Evolutionary conservation across 2,329 filamentous ascomycete species (phyloP), one percentile per base, ranked within the genome.

Genomic region (Colletotrichum falcatum): DNA sequence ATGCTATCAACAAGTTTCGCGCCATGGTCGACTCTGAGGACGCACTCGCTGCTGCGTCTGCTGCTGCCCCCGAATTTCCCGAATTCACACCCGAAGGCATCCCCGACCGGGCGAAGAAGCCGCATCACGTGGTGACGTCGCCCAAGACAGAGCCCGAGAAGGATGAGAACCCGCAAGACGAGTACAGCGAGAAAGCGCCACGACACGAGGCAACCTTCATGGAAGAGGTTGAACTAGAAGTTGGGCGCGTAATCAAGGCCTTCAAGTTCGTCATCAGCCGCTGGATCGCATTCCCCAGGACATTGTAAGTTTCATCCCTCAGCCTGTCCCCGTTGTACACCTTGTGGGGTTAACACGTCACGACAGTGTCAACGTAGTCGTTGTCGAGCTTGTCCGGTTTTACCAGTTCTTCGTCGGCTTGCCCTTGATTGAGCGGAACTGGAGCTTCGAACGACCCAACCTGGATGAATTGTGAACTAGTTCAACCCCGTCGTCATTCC

Each of bases 1-100:
- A 87, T 42, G 91, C 94, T 0, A 87, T 97, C 53, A 88, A 90
- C 66, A 86, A 90, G 65, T 98, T 99, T 83, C 83, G 86, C 61
- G 76, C 75, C 35, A 87, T 90, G 84, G 82, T 87, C 14, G 82
- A 83, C 70, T 79, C 78, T 23, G 77, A 75, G 39, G 78, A 82
- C 66, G 76, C 74, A 1, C 72, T 73, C n/a, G 75, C 75, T 28
- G 74, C 74, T 5, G 70, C 74, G 48, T 55, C 73, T 73, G 67
- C 68, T 66, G 42, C 75, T 77, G 33, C 62, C 46, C 23, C 69
- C 3, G 77, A 77, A 53, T 73, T 74, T 3, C 59, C 69, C 23
- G 75, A 56, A 12, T 56, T 26, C 33, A 39, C 33, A 75, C 53
- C 74, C 75, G 28, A 61, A 8, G 35, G n/a, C n/a, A 56, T 70